Evolutionary conservation across 2,329 filamentous ascomycete species (phyloP), one percentile per base, ranked within the genome.

Genomic region (Aspergillus udagawae): DNA sequence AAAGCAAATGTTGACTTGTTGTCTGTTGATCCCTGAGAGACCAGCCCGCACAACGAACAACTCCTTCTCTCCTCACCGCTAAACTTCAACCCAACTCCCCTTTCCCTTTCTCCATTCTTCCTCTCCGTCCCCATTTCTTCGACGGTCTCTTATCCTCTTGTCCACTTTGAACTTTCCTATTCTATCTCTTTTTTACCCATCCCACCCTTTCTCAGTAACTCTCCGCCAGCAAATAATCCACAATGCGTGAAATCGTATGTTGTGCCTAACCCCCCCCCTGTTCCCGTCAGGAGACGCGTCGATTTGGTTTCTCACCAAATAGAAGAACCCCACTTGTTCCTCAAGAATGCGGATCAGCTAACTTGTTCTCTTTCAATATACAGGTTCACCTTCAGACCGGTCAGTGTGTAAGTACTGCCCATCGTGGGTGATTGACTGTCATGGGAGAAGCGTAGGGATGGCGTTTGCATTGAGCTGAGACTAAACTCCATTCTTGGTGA

Each of bases 371-470:
- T 47, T 47, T 23, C 5, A 23, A 17, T 47, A 3, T 47, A 84
- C 75, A 97, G 92, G 92, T 97, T 82, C 93, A 97, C 83, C 91
- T 97, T 73, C 93, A 97, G 85, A 97, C 93, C 86, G 93, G 93
- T 80, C 93, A 97, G 87, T 97, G 93, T 84, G 92, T 96, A 86
- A 82, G 87, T 84, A 60, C 58, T 45, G 27, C 49, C 54, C 53
- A 41, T 25, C 23, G 32, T 27, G 10, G 10, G 17, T 14, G 23
- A 41, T 21, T 28, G 12, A 54, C 32, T 42, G 32, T 27, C 27
- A 47, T 47, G 44, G 44, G 44, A 23, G 23, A 32, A 14, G 14
- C 20, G 23, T 25, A n/a, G 14, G 29, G 14, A 44, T 14, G 25
- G 44, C 2, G 21, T 47, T 23, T 14, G 21, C 14, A 1, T 47